phyloP scores from a whole-genome alignment of 345 rosid species.

The Populus deltoides region DNA sequence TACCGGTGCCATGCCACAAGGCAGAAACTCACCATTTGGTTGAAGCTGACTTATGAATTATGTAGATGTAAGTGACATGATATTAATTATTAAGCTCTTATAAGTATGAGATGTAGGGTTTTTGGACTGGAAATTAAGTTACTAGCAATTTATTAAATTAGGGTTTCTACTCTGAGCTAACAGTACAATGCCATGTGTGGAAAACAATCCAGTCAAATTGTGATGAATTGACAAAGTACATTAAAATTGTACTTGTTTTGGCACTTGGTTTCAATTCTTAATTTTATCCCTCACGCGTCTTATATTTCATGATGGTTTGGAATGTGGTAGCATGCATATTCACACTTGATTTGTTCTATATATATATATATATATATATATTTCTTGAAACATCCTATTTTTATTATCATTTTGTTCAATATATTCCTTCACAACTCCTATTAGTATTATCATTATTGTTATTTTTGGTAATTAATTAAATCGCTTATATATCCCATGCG shows the following conservation, averaged over 20 bases:
- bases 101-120: constrained; percentile 26
- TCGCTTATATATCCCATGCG: not conserved
- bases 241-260: constrained; percentile 6
- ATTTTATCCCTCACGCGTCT: not conserved
- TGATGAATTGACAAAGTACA: constrained; percentile 22
- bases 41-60: constrained; percentile 22
- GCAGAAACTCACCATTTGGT: constrained; percentile 61
- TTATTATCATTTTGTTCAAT: too few species aligned
- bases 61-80: constrained; percentile 11
- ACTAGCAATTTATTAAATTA: constrained; percentile 21
- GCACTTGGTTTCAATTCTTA: not conserved
- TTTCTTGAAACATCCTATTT: not conserved
- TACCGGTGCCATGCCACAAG: constrained; percentile 44
- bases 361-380: not conserved
- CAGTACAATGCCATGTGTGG: constrained; percentile 29
- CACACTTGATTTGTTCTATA: not conserved
- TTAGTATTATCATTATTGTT: not conserved
- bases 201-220: constrained; percentile 13
- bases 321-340: not conserved
- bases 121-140: constrained; percentile 8
- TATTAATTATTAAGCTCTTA: constrained; percentile 9
- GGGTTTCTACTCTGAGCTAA: constrained; percentile 16
- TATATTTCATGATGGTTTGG: not conserved
- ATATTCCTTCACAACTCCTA: not conserved
- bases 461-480: not conserved